Conservation (phyloP, 2,329 filamentous ascomycete genomes). For the Ophiocordyceps australis region DNA sequence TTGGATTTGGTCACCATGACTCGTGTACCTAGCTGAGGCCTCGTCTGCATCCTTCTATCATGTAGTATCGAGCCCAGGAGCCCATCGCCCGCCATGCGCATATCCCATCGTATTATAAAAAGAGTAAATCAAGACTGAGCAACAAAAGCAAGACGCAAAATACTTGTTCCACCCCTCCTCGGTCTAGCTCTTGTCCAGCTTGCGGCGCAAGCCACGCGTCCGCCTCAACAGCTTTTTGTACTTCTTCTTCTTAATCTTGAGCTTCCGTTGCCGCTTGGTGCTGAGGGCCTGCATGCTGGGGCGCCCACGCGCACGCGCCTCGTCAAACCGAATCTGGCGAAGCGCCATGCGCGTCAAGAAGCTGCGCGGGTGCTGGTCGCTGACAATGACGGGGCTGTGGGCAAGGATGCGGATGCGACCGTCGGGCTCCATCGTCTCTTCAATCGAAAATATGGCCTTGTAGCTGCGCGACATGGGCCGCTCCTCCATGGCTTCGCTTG, state of each 20-base stretch:
- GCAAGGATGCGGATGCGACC: conserved; percentile 42
- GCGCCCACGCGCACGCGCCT: conserved; percentile 28
- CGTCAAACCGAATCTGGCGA: conserved; percentile 42
- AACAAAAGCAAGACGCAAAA: no score
- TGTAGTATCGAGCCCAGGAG: no score
- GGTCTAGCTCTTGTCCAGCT: conserved; percentile 48
- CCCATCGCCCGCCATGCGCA: no score
- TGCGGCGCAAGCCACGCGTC: conserved; percentile 75
- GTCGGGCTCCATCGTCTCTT: conserved; percentile 42
- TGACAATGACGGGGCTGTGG: conserved; percentile 38
- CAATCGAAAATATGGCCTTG: conserved; percentile 47
- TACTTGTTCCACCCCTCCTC: no score
- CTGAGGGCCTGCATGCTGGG: conserved; percentile 64
- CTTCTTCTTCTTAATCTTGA: conserved; percentile 99
- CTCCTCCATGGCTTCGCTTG: conserved; percentile 15
- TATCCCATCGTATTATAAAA: no score
- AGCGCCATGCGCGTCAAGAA: conserved; percentile 56
- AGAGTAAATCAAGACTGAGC: no score
- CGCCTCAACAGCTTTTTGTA: conserved; percentile 98
- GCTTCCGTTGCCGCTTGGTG: conserved; percentile 77
- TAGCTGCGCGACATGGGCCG: conserved; percentile 34
- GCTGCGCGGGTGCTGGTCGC: conserved; percentile 27
- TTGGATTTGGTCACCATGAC: no score
- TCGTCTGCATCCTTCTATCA: no score
- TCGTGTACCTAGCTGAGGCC: no score